These are phyloP conservation scores for Iris pallida DNA, from an alignment of 116 monocot genomes.

Conservation along the genomic window DNA sequence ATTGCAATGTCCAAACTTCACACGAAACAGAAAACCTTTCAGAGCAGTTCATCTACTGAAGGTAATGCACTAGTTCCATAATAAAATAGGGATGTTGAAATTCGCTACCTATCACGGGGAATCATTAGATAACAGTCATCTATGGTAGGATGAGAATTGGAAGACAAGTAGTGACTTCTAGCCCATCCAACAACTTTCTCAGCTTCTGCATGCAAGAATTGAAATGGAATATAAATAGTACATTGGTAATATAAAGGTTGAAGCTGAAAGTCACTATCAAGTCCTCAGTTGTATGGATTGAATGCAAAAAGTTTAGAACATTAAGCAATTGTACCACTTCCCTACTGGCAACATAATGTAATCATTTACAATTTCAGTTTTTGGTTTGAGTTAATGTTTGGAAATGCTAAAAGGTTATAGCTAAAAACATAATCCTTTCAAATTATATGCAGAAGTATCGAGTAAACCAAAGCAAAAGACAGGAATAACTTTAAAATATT, in stretches of 20 bases:
- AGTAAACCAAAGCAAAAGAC: no score
- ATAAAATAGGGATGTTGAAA: neutral
- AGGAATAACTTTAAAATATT: no score
- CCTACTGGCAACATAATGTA: neutral
- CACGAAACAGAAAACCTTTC: neutral
- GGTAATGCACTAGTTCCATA: neutral
- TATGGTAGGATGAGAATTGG: constrained; percentile 34
- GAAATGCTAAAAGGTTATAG: no score
- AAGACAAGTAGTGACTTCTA: constrained; percentile 62
- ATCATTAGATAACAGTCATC: constrained; percentile 50
- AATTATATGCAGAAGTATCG: no score
- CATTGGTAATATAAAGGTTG: neutral
- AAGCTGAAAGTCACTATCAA: neutral
- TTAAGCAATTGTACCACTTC: neutral
- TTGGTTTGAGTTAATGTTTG: no score
- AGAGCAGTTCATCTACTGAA: neutral
- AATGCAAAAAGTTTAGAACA: neutral
- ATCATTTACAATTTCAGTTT: neutral
- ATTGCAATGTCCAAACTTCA: constrained; percentile 67
- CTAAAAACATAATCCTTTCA: no score
- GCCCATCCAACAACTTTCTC: constrained; percentile 78
- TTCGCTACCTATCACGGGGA: constrained; percentile 58
- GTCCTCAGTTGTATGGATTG: neutral
- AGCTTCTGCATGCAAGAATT: constrained; percentile 44
- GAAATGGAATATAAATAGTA: neutral